Evolutionary conservation across 108 stramenopile species (phyloP).

Genomic region (Nitzschia palea): DNA sequence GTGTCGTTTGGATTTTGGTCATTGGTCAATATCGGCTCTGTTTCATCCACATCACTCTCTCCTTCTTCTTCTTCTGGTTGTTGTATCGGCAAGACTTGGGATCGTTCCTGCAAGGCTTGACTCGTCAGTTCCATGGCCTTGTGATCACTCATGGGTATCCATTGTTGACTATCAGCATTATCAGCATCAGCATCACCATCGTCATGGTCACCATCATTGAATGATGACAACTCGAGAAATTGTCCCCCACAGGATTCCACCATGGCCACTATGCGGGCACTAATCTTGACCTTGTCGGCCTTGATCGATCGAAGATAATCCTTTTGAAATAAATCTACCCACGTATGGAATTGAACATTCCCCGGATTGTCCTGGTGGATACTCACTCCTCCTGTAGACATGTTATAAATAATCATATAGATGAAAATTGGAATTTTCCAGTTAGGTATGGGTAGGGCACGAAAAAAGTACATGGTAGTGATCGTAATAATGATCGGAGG

Average conservation of each 20-base stretch:
- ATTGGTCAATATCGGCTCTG: background rate
- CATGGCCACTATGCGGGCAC: background rate
- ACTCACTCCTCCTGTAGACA: too few relatives aligned
- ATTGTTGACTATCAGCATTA: background rate
- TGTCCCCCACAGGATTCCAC: background rate
- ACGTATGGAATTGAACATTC: background rate
- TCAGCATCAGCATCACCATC: too few relatives aligned
- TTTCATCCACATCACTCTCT: background rate
- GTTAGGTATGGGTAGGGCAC: too few relatives aligned
- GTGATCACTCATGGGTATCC: background rate
- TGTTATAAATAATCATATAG: too few relatives aligned
- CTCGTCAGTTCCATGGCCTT: background rate
- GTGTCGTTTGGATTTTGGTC: background rate
- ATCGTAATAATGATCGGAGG: too few relatives aligned
- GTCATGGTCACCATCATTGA: too few relatives aligned
- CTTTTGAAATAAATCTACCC: background rate
- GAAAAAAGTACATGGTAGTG: too few relatives aligned
- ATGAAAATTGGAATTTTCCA: too few relatives aligned
- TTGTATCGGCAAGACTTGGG: background rate
- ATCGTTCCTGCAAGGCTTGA: background rate
- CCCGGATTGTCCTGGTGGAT: too few relatives aligned
- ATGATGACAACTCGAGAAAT: background rate
- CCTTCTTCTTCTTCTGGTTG: background rate
- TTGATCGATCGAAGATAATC: background rate
- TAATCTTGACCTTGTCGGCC: slow-evolving; percentile 3